Evolutionary conservation across 257 asterid species (phyloP).

Genomic region (Thymus mandschuricus): DNA sequence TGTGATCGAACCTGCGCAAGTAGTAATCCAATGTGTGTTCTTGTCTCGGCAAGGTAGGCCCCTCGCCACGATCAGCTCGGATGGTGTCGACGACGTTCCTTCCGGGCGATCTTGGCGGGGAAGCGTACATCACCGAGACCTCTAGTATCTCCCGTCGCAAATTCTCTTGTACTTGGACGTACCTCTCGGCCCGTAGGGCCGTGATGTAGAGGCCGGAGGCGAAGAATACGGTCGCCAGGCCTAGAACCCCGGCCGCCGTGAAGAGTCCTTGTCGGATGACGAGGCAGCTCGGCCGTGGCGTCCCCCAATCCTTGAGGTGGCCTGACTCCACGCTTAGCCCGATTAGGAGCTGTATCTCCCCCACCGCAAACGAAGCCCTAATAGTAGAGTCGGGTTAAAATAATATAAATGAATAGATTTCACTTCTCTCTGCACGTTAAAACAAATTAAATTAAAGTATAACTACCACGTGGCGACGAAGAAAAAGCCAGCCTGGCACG

Average conservation of each 20-base stretch:
- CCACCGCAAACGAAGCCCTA: constrained; percentile 80
- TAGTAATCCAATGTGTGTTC: constrained; percentile 50
- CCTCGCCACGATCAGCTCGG: constrained; percentile 49
- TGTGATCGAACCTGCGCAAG: constrained; percentile 52
- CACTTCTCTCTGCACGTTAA: no score
- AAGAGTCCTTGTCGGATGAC: constrained; percentile 63
- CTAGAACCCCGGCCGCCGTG: constrained; percentile 81
- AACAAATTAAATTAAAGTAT: not conserved
- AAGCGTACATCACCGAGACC: constrained; percentile 57
- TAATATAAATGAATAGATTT: not conserved
- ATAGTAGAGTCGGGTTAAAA: not conserved
- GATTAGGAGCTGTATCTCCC: constrained; percentile 72
- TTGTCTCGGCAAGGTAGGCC: constrained; percentile 39
- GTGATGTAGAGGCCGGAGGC: constrained; percentile 75
- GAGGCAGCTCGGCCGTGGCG: constrained; percentile 56
- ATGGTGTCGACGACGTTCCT: constrained; percentile 19
- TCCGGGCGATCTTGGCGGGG: constrained; percentile 65
- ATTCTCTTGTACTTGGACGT: constrained; percentile 42
- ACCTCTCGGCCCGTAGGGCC: constrained; percentile 52
- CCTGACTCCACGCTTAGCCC: constrained; percentile 89
- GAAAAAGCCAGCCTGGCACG: constrained; percentile 83
- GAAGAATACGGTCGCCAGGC: constrained; percentile 62
- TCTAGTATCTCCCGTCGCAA: constrained; percentile 50
- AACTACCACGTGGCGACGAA: constrained; percentile 76
- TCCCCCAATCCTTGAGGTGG: constrained; percentile 73